phyloP scores from a whole-genome alignment of 192 early-diverging fungal genomes.

The Umbelopsis sp. region DNA sequence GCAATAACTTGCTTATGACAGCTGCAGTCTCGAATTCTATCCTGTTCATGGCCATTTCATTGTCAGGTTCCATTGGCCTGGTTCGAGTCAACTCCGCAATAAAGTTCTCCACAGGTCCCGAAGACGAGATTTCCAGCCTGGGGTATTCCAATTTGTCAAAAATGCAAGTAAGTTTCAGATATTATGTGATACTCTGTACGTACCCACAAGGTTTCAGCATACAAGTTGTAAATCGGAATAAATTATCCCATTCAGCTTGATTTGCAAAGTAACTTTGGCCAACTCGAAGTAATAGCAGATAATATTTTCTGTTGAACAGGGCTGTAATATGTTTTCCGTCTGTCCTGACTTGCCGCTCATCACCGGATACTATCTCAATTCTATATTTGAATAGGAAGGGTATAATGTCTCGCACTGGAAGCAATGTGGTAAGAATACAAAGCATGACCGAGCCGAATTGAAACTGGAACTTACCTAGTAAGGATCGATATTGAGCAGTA shows the following conservation, averaged over 20 bases:
- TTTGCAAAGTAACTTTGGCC: constrained; percentile 35
- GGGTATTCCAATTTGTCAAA: neutral
- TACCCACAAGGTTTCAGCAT: constrained; percentile 35
- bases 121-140: neutral
- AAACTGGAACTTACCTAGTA: no score
- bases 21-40: constrained; percentile 20
- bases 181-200: neutral
- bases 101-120: neutral
- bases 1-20: constrained; percentile 29
- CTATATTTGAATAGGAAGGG: constrained; percentile 1
- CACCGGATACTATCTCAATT: neutral
- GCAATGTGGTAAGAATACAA: neutral
- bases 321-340: neutral
- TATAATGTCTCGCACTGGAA: neutral
- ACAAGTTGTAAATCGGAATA: constrained; percentile 26
- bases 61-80: neutral
- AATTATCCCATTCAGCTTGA: constrained; percentile 26
- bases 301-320: neutral
- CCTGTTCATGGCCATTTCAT: neutral
- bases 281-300: constrained; percentile 6
- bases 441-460: no score
- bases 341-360: neutral
- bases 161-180: neutral
- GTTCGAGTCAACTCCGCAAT: neutral
- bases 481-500: no score